Base-by-base conservation (phyloP, 2,329 filamentous ascomycete species). In the Monosporascus sp. region DNA sequence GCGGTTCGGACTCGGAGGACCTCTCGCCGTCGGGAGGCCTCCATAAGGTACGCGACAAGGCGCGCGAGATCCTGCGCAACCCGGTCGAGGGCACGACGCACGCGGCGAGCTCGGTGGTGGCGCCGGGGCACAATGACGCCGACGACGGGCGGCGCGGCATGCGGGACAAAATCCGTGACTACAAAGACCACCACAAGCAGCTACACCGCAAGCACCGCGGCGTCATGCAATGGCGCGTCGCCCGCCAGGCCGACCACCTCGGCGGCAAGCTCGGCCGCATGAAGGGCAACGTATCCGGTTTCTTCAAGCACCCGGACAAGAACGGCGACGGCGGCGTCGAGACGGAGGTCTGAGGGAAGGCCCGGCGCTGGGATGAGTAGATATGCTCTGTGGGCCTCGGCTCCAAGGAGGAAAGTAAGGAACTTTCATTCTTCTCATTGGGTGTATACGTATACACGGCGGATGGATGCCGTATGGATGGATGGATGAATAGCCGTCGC, bases 181-280 rank as follows among this genome's bases (percentile, higher is more conserved):
- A 84, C 64, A 82, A 79, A 63, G 73, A 76, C 53, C 74, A 84
- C 59, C 73, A 77, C 57, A 81, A 79, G 67, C 76, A 80, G 55
- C 69, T 87, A 57, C 84, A 89, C 66, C 73, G 85, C 48, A 79
- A 81, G 63, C 84, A 90, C 62, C 72, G 84, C 22, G 87, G 87
- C 0, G 64, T 87, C 41, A 90, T 90, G 87, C 87, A 90, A 70
- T 90, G 85, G 83, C 72, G 75, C n/a, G 73, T 72, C 15, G 72
- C 73, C n/a, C 72, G 74, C 67, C 79, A 62, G 79, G 68, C 73
- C 55, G 75, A 79, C 59, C 70, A 78, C 75, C 20, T 74, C 74
- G 65, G 82, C 69, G 51, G 69, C 73, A 80, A 84, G 61, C 57
- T 76, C 9, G 72, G 71, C 37, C 80, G 79, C 67, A 75, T 85